A percentile compares a stretch with the other conserved stretches of the same genome.
These are phyloP conservation scores for Vanderwaltozyma polyspora DNA, from an alignment of 805 yeast species.

Conservation along the genomic window DNA sequence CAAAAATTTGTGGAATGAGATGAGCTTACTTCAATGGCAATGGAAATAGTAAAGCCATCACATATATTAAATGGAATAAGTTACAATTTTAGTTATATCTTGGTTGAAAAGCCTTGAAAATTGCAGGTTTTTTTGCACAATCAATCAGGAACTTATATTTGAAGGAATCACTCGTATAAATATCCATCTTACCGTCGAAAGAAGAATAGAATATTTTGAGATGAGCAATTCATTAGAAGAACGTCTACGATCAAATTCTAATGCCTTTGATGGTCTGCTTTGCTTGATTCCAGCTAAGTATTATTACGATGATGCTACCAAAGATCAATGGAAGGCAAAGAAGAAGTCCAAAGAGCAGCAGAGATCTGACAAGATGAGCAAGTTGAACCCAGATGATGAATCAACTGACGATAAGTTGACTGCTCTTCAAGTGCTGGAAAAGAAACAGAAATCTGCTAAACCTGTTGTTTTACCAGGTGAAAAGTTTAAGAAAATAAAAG, in stretches of 20 bases:
- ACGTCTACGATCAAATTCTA: constrained; percentile 64
- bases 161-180: no score
- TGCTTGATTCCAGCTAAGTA: constrained; percentile 90
- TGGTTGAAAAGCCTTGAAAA: no score
- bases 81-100: no score
- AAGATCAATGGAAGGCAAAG: constrained; percentile 82
- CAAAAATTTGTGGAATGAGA: no score
- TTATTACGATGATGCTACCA: constrained; percentile 83
- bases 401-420: constrained; percentile 31
- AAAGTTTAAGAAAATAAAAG: constrained; percentile 14
- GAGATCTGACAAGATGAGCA: constrained; percentile 50
- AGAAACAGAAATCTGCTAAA: constrained; percentile 43
- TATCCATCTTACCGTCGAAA: no score
- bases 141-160: no score
- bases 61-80: no score
- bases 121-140: no score
- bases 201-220: not conserved
- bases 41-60: no score
- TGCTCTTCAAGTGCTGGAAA: constrained; percentile 52
- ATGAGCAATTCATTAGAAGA: constrained; percentile 47
- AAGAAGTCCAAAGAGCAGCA: constrained; percentile 60
- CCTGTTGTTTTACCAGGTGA: constrained; percentile 32
- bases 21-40: no score
- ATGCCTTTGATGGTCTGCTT: constrained; percentile 78
- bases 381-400: constrained; percentile 58